Percentiles rank a stretch among this genome's conserved stretches.
These are phyloP conservation scores for Cystobasidiaceae sp. DNA, from an alignment of 1,284 basidiomycete genomes.

Conservation along the genomic window DNA sequence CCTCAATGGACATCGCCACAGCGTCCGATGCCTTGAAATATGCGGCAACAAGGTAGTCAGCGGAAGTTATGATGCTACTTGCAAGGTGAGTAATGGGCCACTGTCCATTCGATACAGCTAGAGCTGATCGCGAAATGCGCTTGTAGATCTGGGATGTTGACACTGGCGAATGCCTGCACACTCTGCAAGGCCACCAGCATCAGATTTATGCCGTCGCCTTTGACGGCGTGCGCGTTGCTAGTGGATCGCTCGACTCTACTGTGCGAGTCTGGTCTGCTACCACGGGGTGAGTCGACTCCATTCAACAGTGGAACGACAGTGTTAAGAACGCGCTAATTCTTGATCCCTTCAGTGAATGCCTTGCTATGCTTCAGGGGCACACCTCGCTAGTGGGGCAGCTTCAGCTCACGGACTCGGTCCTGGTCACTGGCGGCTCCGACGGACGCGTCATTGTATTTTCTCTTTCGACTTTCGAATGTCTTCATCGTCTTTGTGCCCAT, in stretches of 20 bases:
- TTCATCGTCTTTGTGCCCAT: conserved; percentile 60
- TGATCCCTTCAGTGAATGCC: conserved; percentile 57
- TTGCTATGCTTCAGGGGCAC: conserved; percentile 85
- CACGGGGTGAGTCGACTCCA: conserved; percentile 59
- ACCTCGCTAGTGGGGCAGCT: conserved; percentile 91
- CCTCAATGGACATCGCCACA: conserved; percentile 71
- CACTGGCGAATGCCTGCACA: conserved; percentile 59
- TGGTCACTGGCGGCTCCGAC: conserved; percentile 88
- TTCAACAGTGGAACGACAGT: neutral
- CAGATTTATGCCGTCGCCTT: conserved; percentile 93
- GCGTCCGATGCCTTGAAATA: conserved; percentile 83
- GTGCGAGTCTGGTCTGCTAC: conserved; percentile 81
- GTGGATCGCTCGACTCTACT: conserved; percentile 84
- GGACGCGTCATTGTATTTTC: conserved; percentile 88
- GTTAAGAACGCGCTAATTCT: neutral
- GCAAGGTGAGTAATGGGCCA: conserved; percentile 56
- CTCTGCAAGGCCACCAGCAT: conserved; percentile 81
- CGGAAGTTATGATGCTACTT: conserved; percentile 83
- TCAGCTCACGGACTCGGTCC: conserved; percentile 65
- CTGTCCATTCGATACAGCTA: neutral
- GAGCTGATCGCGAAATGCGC: neutral
- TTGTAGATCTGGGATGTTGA: conserved; percentile 73
- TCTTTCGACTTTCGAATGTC: conserved; percentile 55
- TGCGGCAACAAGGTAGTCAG: conserved; percentile 74
- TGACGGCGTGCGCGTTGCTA: conserved; percentile 76